Evolutionary conservation across 768 basidiomycete genomes (phyloP).

Genomic region (Suillus fuscotomentosus): DNA sequence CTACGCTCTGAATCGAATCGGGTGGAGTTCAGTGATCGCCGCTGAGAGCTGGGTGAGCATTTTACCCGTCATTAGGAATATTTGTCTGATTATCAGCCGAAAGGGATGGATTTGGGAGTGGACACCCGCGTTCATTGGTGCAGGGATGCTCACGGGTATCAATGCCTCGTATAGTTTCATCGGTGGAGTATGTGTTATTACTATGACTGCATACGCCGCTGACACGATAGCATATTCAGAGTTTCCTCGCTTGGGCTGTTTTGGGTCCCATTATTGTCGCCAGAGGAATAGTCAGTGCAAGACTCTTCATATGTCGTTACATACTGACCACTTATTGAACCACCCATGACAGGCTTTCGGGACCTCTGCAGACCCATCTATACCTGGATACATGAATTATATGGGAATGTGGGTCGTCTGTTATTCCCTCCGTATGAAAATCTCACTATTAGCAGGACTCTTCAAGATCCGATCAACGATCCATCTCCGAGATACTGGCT

Average conservation of each 20-base stretch:
- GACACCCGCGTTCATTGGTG: slow-evolving; percentile 57
- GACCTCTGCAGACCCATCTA: not conserved
- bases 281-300: slow-evolving; percentile 36
- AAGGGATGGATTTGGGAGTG: slow-evolving; percentile 14
- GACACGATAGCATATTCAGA: slow-evolving; percentile 20
- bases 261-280: slow-evolving; percentile 54
- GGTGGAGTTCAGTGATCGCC: slow-evolving; percentile 55
- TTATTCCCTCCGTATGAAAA: not conserved
- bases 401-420: slow-evolving; percentile 5
- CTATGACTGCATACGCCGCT: not conserved
- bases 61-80: not conserved
- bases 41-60: slow-evolving; percentile 53
- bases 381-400: slow-evolving; percentile 12
- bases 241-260: slow-evolving; percentile 63
- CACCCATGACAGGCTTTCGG: slow-evolving; percentile 5
- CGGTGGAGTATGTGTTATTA: slow-evolving; percentile 30
- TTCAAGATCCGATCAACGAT: slow-evolving; percentile 37
- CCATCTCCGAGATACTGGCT: slow-evolving; percentile 62
- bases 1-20: slow-evolving; percentile 56
- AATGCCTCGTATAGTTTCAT: slow-evolving; percentile 56
- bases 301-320: not conserved
- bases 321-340: not conserved
- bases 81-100: not conserved
- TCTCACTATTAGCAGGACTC: slow-evolving; percentile 24
- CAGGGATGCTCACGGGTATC: slow-evolving; percentile 53